Base-by-base conservation (phyloP, 2,329 filamentous ascomycete genomes). In the Sclerotinia spermophila region DNA sequence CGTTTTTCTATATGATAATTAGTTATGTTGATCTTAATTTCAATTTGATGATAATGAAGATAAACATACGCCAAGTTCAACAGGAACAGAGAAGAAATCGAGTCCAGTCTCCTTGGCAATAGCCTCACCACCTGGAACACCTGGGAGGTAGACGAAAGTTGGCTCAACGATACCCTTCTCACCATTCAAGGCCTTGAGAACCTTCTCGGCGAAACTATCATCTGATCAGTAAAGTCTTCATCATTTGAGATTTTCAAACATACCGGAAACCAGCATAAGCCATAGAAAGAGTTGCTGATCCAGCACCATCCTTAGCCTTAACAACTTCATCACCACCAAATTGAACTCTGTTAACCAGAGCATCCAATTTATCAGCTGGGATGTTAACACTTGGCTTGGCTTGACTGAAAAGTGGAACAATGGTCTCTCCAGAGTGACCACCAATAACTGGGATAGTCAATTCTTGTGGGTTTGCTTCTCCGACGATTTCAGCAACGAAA, bases 301-400 rank as follows among this genome's bases (percentile, higher is more conserved):
- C 95, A 80, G 94, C 94, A 83, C 95, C 96, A 81, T 95, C 94
- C 92, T 98, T 98, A 84, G 95, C 96, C 89, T 97, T 89, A 85
- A 98, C 95, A 77, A 98, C 95, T 90, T 98, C 96, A 82, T 98
- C 95, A 87, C 95, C 95, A 83, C 96, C 95, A 82, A 98, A 98
- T 86, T 98, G 95, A 80, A 98, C 92, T 85, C 96, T 94, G 84
- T 97, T 92, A 79, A 97, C 90, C 66, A 99, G 60, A 51, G n/a
- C 67, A 17, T 67, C 61, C 64, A 71, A 68, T 40, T 60, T 73
- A 2, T 67, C 72, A 24, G 60, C 61, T 61, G 95, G 93, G 74
- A 98, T 96, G 73, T 87, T 86, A 79, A 96, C 90, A 58, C 87
- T 81, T 71, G 94, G 94, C 80, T 90, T 89, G 76, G 93, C 89